Base-by-base conservation (phyloP, 2,329 filamentous ascomycete genomes). In the Ceratocystis papillata region DNA sequence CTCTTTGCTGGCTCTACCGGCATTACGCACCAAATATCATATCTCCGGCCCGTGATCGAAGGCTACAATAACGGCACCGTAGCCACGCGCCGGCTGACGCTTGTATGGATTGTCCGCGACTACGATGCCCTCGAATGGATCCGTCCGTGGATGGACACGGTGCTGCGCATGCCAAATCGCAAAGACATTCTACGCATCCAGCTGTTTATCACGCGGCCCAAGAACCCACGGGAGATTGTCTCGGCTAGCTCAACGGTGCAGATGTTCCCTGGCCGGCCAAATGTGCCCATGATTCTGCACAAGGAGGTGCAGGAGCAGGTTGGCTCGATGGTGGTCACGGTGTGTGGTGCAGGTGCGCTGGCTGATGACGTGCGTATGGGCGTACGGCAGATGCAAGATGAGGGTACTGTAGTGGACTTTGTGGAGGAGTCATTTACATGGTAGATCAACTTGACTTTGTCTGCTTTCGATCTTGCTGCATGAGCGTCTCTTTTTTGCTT, bases 1-100 rank as follows among this genome's bases (percentile, higher is more conserved):
- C 86, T 99, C 66, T 91, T 96, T 73, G 92, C 93, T 12, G 92
- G 91, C 66, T 90, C 93, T 67, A 91, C 94, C 4, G 94, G 94
- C 69, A 97, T 99, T 76, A 96, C 93, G 0, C 93, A 97, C 75
- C 91, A 96, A 74, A 84, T 97, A 37, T 89, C 91, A 44, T 96
- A 95, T 74, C 82, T 96, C 7, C 87, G 86, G 65, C 87, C 94
- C 63, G 79, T 93, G 3, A 81, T 93, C 67, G 77, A 85, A 65
- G 87, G 87, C 3, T 87, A 83, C 74, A 83, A 84, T 65, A 79
- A 83, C 0, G 83, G 85, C 67, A 91, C 86, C 0, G 85, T 91
- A 46, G 91, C 93, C 3, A 90, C 90, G 2, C 87, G 91, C 63
- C 85, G 87, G 50, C 78, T 97, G 60, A 89, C 87, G 1, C 84